A percentile compares a stretch with the other conserved stretches of the same genome.
Conservation (phyloP, 768 basidiomycete species). For the Crassisporium funariophilum region DNA sequence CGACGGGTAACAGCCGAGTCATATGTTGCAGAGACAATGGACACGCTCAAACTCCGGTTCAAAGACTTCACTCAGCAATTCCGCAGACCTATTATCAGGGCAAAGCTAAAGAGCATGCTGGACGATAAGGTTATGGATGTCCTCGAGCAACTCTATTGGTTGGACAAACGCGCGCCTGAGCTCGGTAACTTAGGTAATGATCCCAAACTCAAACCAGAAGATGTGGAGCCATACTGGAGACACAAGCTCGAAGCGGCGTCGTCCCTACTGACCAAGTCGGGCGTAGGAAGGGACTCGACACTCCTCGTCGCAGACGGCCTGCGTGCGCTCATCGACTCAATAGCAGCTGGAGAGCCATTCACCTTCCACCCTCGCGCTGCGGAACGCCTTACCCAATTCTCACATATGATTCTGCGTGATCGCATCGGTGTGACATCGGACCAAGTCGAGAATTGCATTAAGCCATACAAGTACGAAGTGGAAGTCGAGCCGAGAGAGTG, state of each 20-base stretch:
- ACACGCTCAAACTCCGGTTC: conserved; percentile 87
- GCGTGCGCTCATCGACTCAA: conserved; percentile 85
- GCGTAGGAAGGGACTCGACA: conserved; percentile 93
- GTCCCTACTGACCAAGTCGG: conserved; percentile 92
- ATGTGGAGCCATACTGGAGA: conserved; percentile 89
- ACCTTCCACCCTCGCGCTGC: conserved; percentile 86
- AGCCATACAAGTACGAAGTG: conserved; percentile 98
- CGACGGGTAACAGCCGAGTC: conserved; percentile 92
- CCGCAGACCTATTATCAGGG: conserved; percentile 85
- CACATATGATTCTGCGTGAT: conserved; percentile 90
- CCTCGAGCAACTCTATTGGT: conserved; percentile 96
- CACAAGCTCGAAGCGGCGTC: conserved; percentile 96
- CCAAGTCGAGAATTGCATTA: conserved; percentile 99
- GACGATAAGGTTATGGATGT: conserved; percentile 98
- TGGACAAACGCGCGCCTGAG: conserved; percentile 83
- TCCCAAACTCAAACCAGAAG: conserved; percentile 66
- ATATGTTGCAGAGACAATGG: conserved; percentile 97
- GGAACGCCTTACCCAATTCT: conserved; percentile 89
- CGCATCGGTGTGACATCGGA: conserved; percentile 94
- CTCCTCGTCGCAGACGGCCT: conserved; percentile 93
- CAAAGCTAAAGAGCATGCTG: conserved; percentile 87
- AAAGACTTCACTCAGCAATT: conserved; percentile 84
- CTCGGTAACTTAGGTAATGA: conserved; percentile 72
- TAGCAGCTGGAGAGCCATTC: conserved; percentile 89
- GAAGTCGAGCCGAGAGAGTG: conserved; percentile 94